Evolutionary conservation across 2,329 filamentous ascomycete species (phyloP), one percentile per base, ranked within the genome.

Genomic region (Xylariaceae sp.): DNA sequence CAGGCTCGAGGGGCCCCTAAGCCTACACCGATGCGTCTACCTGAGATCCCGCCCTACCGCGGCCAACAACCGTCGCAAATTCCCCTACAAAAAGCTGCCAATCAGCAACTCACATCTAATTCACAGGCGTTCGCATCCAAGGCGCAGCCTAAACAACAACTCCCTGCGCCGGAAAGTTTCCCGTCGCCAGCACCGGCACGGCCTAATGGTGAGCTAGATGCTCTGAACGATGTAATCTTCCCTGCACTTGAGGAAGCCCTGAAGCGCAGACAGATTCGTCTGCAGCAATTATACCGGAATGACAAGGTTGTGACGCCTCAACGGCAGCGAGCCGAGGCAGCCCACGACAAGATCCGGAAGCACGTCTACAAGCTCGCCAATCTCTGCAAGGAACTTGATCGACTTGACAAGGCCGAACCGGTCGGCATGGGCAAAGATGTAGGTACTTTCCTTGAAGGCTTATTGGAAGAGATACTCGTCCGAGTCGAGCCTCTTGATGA

Each of bases 341-440:
- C 88, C 0, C 92, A 97, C 69, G 92, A 96, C 60, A 88, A 89
- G 73, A 82, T 97, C 48, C 83, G 88, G 64, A 85, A 87, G 70
- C 79, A 96, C 34, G 90, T 96, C 10, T 87, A 87, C 64, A 95
- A 96, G 72, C 81, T 95, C 35, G 88, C 88, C 1, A 85, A 89
- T 61, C 81, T 93, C 23, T 96, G 96, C 74, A 88, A 88, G 70
- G 92, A 96, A 72, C 91, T 99, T 69, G 93, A 99, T 73, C 83
- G 88, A 64, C 89, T 87, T 74, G 94, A 99, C 74, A 88, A 88
- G 72, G 84, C 87, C 49, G 89, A 91, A 66, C 90, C 92, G 4
- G 91, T 97, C 9, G 91, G 92, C 0, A 97, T 97, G 93, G 93
- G 92, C 0, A 87, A 90, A 50, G 92, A 93, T 30, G 92, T 96